Base-by-base conservation (phyloP, 192 early-diverging fungal species). In the Backusella tuberculispora region DNA sequence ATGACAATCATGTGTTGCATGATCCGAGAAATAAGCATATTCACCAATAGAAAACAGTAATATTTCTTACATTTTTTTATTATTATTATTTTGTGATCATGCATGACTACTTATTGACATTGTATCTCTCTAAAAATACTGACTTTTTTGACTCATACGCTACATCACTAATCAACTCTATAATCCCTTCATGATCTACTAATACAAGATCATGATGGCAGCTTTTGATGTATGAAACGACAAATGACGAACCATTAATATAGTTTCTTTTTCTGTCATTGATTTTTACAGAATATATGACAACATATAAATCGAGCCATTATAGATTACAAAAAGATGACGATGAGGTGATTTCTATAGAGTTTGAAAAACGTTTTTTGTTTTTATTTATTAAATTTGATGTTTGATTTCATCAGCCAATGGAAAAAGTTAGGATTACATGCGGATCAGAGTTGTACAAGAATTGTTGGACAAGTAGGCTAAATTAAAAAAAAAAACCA, bases 1-100 rank as follows among this genome's bases (percentile, higher is more conserved):
- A 53, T 53, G 50, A 53, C 50, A 53, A 53, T 53, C 50, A 53
- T 53, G 50, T 53, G 50, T n/a, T 53, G 50, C 50, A 19, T 53
- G 50, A 53, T 53, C 19, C 50, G 50, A 19, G 7, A 53, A 53
- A 53, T 53, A 53, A 19, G 17, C 17, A 19, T 8, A 17, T 53
- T 53, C 8, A 53, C 50, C 50, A 53, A 53, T 53, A 53, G 19
- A 53, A 50, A 53, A 53, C n/a, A 9, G 29, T 34, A 34, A 34
- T 34, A 34, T 34, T 2, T 34, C 29, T 34, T 34, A 2, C 2
- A 34, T 34, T 34, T 34, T 34, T 34, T 34, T 1, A n/a, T n/a
- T n/a, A 50, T 50, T n/a, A 5, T 42, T 5, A 9, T 19, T 53
- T 8, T 53, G 50, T 53, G 50, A 53, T 53, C 50, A 53, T 17